Evolutionary conservation across 495 filamentous ascomycete genomes (phyloP).

Genomic region (Penicillium diatomitis): DNA sequence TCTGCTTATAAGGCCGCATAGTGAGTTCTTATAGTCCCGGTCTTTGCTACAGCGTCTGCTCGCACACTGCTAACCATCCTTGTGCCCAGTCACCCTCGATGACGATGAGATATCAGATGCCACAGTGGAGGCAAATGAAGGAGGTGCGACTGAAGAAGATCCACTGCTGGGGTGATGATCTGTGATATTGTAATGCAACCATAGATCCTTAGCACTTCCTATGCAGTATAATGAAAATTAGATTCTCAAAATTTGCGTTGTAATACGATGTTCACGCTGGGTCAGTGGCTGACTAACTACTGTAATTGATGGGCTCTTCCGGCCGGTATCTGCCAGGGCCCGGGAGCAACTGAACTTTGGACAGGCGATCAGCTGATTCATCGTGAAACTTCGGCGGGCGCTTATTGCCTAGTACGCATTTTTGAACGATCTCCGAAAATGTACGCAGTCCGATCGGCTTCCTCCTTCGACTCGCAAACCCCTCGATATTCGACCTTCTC

Average conservation of each 20-base stretch:
- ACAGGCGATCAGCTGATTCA: slow-evolving; percentile 13
- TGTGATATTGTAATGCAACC: neutral
- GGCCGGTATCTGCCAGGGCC: no score
- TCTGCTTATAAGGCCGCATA: slow-evolving; percentile 61
- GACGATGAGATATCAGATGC: slow-evolving; percentile 7
- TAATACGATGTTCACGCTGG: no score
- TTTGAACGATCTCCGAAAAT: slow-evolving; percentile 15
- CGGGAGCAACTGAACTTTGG: neutral
- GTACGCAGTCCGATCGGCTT: slow-evolving; percentile 11
- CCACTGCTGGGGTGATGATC: slow-evolving; percentile 5
- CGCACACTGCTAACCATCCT: neutral
- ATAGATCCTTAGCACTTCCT: neutral
- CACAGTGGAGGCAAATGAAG: slow-evolving; percentile 14
- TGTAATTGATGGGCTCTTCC: no score
- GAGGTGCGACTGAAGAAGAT: slow-evolving; percentile 12
- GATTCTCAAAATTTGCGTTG: no score
- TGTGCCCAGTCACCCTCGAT: slow-evolving; percentile 9
- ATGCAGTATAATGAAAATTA: no score
- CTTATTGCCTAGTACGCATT: slow-evolving; percentile 12
- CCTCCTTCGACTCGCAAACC: slow-evolving; percentile 5
- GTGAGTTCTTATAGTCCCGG: slow-evolving; percentile 40
- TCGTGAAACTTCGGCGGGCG: slow-evolving; percentile 10
- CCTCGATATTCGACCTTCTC: slow-evolving; percentile 2
- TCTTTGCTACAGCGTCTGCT: neutral
- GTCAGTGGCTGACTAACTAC: no score